A percentile compares a stretch with the other conserved stretches of the same genome.
Evolutionary conservation across 2,329 filamentous ascomycete species (phyloP).

Genomic region (Aspergillus ochraceoroseus): DNA sequence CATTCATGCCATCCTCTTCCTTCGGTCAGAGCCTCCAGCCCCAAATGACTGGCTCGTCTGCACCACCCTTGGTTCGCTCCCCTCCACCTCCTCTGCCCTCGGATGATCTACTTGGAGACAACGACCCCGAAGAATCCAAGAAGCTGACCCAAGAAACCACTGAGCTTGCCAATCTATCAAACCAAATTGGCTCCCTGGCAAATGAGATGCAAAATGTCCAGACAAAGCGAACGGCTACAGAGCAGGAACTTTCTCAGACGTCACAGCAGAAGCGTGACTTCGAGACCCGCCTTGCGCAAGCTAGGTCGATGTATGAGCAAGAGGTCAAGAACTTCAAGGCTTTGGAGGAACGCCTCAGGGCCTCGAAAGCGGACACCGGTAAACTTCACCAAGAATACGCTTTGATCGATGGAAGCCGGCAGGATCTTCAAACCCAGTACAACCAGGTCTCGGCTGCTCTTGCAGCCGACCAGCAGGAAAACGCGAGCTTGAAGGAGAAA

Average conservation of each 20-base stretch:
- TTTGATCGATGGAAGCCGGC: slow-evolving; percentile 71
- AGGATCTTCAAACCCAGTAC: slow-evolving; percentile 78
- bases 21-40: slow-evolving; percentile 80
- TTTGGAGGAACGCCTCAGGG: slow-evolving; percentile 74
- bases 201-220: slow-evolving; percentile 94
- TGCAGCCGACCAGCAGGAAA: slow-evolving; percentile 85
- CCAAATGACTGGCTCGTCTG: slow-evolving; percentile 64
- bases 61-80: slow-evolving; percentile 33
- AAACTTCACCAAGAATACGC: slow-evolving; percentile 81
- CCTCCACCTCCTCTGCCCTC: slow-evolving; percentile 52
- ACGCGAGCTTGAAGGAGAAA: slow-evolving; percentile 75
- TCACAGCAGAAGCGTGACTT: slow-evolving; percentile 88
- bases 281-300: slow-evolving; percentile 78
- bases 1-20: slow-evolving; percentile 85
- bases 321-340: slow-evolving; percentile 81
- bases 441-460: slow-evolving; percentile 68
- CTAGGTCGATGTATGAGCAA: slow-evolving; percentile 84
- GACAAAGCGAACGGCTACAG: slow-evolving; percentile 69
- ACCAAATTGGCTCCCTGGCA: slow-evolving; percentile 84
- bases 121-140: slow-evolving; percentile 80
- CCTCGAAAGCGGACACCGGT: slow-evolving; percentile 72
- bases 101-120: slow-evolving; percentile 87
- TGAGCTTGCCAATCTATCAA: slow-evolving; percentile 91
- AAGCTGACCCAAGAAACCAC: slow-evolving; percentile 84
- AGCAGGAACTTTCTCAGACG: slow-evolving; percentile 76